These are phyloP conservation scores for Malus hybrid DNA, from an alignment of 331 rosid species.

Conservation along the genomic window DNA sequence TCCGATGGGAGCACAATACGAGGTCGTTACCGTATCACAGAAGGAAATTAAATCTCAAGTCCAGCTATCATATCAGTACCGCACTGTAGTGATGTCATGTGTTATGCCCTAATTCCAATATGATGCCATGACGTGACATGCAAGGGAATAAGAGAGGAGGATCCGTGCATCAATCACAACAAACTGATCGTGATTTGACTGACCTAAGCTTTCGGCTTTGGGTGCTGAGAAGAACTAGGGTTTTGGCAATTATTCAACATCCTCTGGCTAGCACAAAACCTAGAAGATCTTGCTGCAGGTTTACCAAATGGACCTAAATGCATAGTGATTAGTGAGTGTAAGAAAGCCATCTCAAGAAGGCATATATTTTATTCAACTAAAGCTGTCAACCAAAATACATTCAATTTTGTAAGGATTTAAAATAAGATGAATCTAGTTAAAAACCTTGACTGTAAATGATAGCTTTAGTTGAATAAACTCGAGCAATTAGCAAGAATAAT, in stretches of 20 bases:
- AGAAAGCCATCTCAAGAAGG: neutral
- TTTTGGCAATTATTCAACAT: neutral
- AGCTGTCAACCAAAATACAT: no score
- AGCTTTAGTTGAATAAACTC: no score
- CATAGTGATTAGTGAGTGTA: slow-evolving; percentile 24
- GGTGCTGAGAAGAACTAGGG: neutral
- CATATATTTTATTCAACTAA: no score
- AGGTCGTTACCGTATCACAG: neutral
- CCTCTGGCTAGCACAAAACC: neutral
- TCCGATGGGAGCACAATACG: neutral
- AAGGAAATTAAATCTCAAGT: neutral
- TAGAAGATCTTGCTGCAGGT: neutral
- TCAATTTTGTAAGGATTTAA: no score
- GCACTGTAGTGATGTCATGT: neutral
- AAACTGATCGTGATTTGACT: neutral
- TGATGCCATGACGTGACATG: neutral
- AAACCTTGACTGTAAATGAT: no score
- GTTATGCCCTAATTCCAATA: neutral
- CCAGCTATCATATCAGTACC: neutral
- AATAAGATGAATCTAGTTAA: no score
- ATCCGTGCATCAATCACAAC: neutral
- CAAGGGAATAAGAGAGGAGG: neutral
- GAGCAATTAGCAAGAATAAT: no score
- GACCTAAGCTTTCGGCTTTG: neutral
- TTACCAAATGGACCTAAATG: slow-evolving; percentile 16